Evolutionary conservation across 2,329 filamentous ascomycete species (phyloP).

Genomic region (Aschersonia sp.): DNA sequence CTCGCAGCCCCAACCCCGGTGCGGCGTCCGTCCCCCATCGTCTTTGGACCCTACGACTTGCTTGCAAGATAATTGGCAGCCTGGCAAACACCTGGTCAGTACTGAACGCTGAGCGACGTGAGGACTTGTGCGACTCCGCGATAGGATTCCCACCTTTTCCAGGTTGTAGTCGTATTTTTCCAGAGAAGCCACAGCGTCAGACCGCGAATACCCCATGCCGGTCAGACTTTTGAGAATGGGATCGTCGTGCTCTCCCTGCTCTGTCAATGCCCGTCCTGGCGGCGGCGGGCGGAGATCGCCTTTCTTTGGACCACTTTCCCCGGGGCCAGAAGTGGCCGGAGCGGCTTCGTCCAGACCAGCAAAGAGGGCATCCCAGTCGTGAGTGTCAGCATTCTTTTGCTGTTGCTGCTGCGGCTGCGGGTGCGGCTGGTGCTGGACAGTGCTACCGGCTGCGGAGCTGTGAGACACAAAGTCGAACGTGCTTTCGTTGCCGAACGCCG

Average conservation of each 20-base stretch:
- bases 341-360: slow-evolving; percentile 53
- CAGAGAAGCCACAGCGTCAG: slow-evolving; percentile 61
- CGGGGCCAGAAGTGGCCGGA: slow-evolving; percentile 4
- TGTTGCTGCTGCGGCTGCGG: slow-evolving; percentile 6
- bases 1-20: no score
- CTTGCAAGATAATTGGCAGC: slow-evolving; percentile 41
- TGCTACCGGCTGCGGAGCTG: slow-evolving; percentile 14
- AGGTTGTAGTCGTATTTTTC: slow-evolving; percentile 96
- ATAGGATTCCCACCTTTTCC: slow-evolving; percentile 55
- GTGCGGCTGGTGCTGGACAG: not conserved
- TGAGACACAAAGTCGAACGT: slow-evolving; percentile 43
- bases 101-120: not conserved
- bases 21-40: no score
- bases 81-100: slow-evolving; percentile 10
- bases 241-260: slow-evolving; percentile 72
- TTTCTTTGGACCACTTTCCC: slow-evolving; percentile 3
- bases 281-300: slow-evolving; percentile 13
- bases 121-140: no score
- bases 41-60: slow-evolving; percentile 26
- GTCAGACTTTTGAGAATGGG: slow-evolving; percentile 82
- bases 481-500: slow-evolving; percentile 36
- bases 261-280: slow-evolving; percentile 52
- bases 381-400: slow-evolving; percentile 31
- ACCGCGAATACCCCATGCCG: slow-evolving; percentile 71
- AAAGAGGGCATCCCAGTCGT: slow-evolving; percentile 96